phyloP scores from a whole-genome alignment of 2,329 filamentous ascomycete species.

The Tolypocladium amazonense region DNA sequence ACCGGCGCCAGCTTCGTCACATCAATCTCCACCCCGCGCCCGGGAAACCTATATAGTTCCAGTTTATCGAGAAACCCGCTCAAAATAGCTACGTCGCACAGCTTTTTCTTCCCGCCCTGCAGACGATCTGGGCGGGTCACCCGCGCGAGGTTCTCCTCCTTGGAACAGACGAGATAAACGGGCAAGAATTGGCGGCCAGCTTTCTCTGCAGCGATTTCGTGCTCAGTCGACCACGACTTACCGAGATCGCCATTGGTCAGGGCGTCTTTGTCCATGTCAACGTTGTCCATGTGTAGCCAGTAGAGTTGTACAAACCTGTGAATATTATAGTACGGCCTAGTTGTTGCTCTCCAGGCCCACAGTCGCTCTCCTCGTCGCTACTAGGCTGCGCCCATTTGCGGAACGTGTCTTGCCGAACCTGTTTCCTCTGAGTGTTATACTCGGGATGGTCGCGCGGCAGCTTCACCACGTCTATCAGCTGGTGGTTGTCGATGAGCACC shows the following conservation, averaged over 20 bases:
- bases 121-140: neutral
- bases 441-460: slow-evolving; percentile 7
- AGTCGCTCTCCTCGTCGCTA: neutral
- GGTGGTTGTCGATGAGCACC: slow-evolving; percentile 18
- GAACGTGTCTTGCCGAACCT: slow-evolving; percentile 4
- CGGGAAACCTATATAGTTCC: slow-evolving; percentile 11
- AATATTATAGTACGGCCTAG: neutral
- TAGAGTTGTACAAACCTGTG: neutral
- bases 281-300: neutral
- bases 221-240: neutral
- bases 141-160: neutral
- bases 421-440: slow-evolving; percentile 11
- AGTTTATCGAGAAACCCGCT: neutral
- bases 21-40: slow-evolving; percentile 10
- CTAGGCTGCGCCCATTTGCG: neutral
- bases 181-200: neutral
- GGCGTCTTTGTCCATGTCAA: neutral
- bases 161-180: neutral
- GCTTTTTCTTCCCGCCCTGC: neutral
- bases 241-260: neutral
- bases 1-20: slow-evolving; percentile 12
- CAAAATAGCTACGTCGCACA: neutral
- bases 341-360: neutral
- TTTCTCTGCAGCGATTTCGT: neutral
- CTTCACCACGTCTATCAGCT: slow-evolving; percentile 15